Evolutionary conservation across 352 stramenopile genomes (phyloP), one percentile per base, ranked within the genome.

Genomic region (Pythium vanterpoolii): DNA sequence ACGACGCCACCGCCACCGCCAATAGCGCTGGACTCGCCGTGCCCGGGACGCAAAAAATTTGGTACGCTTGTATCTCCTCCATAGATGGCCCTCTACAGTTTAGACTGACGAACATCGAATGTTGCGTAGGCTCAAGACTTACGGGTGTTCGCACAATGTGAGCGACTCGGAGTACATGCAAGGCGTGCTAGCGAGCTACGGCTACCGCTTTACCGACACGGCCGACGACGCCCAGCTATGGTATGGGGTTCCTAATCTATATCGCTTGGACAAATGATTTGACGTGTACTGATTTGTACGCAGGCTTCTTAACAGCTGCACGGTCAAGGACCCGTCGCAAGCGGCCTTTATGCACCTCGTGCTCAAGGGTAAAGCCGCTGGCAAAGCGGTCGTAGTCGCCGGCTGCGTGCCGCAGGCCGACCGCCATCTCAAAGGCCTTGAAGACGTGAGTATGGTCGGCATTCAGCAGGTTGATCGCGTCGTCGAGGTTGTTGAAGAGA

Each of bases 81-180:
- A 16, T 51, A 27, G 53, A 16, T 19, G 18, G 2, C 6, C 13
- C 24, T 23, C 18, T 6, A 16, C 3, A 4, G 10, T n/a, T 24
- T 3, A n/a, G 16, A 39, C 31, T 62, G 45, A 62, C 42, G 3
- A 1, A 16, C 3, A 4, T 28, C 23, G 16, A 3, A 18, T 31
- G 14, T 21, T 36, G 23, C n/a, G 5, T 45, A 85, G 77, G 84
- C 77, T 95, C 24, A 92, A 92, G 60, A 97, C 89, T 30, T 98
- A 95, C 63, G 92, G 92, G 50, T 98, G 92, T 65, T 88, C 87
- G 50, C 92, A 98, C 76, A 98, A 98, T 51, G 85, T 97, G 52
- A 93, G 77, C 62, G 92, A 98, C 72, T 90, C 80, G 52, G 92
- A 98, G 71, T 98, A 98, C 73, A 98, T 98, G 92, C 76, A 90